Base-by-base conservation (phyloP, 768 basidiomycete genomes). In the Suillus americanus region DNA sequence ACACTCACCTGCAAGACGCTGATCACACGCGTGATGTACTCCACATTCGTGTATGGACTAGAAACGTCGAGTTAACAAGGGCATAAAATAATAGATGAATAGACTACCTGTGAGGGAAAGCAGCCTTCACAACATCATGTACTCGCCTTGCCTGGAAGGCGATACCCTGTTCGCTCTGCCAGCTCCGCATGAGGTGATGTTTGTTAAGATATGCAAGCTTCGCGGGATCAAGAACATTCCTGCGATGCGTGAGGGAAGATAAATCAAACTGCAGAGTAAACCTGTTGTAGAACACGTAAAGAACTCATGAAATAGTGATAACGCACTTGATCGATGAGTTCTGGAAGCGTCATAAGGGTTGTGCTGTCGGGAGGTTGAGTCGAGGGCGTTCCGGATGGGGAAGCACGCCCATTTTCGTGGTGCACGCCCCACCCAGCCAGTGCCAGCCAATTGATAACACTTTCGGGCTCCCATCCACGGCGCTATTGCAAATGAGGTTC, bases 141-240 rank as follows among this genome's bases (percentile, higher is more conserved):
- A 86, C 83, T 62, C 87, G 79, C 51, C 78, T 74, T 3, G 89
- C 86, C 5, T 94, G 79, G 0, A 75, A 70, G n/a, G 78, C 70
- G 30, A 89, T 79, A 1, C 85, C 87, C 16, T 82, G 76, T 2
- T 83, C 77, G 7, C 79, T 79, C 18, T 83, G 78, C 71, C 86
- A 83, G 62, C 78, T 80, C 20, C 79, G 79, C 77, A 86, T 82
- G 18, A 99, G 76, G 70, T 97, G 92, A 54, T 91, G 88, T 71
- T 94, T 95, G 74, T 99, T 98, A 62, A 99, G 78, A 72, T 89
- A 93, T 69, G 89, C 88, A 18, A 99, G 83, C 71, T 97, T 97
- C 12, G 77, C 76, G 0, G 85, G 83, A 66, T 95, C 93, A 16
- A 99, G 84, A 18, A 88, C 85, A n/a, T 91, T 87, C 65, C 94